Evolutionary conservation across 495 filamentous ascomycete species (phyloP).

Genomic region (Mytilinidion resinicola): DNA sequence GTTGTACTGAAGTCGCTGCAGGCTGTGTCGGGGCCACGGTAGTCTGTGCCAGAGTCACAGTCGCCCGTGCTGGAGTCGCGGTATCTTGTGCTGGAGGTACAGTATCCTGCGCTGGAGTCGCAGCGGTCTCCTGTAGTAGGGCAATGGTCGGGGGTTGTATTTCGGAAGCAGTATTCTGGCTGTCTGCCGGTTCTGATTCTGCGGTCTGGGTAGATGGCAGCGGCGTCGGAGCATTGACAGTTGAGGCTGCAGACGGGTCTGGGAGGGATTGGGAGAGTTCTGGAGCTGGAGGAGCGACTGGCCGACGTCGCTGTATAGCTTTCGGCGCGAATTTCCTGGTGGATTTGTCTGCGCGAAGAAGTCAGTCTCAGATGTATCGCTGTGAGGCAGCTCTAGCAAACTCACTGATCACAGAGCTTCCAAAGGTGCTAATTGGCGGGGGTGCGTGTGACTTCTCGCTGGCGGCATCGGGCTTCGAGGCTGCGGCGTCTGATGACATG

Average conservation of each 20-base stretch:
- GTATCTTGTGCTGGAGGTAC: no score
- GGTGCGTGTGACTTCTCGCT: slow-evolving; percentile 17
- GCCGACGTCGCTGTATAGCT: slow-evolving; percentile 28
- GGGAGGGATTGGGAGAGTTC: not conserved
- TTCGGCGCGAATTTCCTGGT: slow-evolving; percentile 37
- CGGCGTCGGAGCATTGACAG: not conserved
- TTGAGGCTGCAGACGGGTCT: not conserved
- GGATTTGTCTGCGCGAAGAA: slow-evolving; percentile 26
- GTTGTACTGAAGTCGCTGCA: no score
- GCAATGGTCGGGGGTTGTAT: not conserved
- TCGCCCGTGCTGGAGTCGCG: no score
- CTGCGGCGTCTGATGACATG: slow-evolving; percentile 13
- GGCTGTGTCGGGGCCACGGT: no score
- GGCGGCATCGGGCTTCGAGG: slow-evolving; percentile 10
- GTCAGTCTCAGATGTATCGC: not conserved
- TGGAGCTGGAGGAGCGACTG: slow-evolving; percentile 18
- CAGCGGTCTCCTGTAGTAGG: not conserved
- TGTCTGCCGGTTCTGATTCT: not conserved
- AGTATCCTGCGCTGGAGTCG: not conserved
- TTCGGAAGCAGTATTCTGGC: not conserved
- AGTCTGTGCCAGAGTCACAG: not conserved
- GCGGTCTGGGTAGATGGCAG: not conserved
- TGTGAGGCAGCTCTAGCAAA: slow-evolving; percentile 1
- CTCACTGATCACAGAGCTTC: slow-evolving; percentile 55
- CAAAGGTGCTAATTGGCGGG: slow-evolving; percentile 46